Evolutionary conservation across 148 eudicot species (phyloP), one percentile per base, ranked within the genome.

Genomic region (Selenicereus undatus): DNA sequence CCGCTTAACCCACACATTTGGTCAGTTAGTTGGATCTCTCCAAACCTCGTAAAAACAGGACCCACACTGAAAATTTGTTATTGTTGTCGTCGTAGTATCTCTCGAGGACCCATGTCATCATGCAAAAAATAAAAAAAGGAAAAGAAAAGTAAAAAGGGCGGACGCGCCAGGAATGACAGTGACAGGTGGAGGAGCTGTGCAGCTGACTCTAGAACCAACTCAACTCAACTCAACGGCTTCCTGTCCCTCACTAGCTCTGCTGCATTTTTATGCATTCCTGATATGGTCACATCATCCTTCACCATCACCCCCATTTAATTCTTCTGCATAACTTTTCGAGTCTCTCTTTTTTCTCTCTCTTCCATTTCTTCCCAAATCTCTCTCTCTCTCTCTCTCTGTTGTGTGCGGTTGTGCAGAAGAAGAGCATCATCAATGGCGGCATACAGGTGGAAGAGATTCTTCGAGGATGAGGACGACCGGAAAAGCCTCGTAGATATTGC

Each of bases 381-480:
- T 39, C 3, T 69, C 77, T 69, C 71, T 78, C 71, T 60, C 26
- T 36, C 24, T 16, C 5, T 17, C 1, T 58, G 60, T 8, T 32
- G 62, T n/a, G 52, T 11, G 52, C 52, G 2, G 5, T 48, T 48
- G 52, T 48, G 52, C 52, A 48, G 52, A 48, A 12, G 13, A 10
- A 48, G 52, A 48, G 52, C 13, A 48, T 16, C 6, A 54, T 51
- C n/a, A 73, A 91, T 90, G 95, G 87, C 91, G 60, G 89, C 83
- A 2, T 89, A 82, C 83, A 70, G 89, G 71, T 95, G 98, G 98
- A 93, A 93, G 90, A 91, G 87, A 76, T 93, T 95, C 85, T 74
- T 16, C 72, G 97, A 95, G 82, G 93, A 96, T 27, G 94, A 91
- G 80, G 99, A 96, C 93, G 99, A 16, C 99, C 98, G 0, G 99